Evolutionary conservation across 345 rosid genomes (phyloP), one percentile per base, ranked within the genome.

Genomic region (Eutrema heterophyllum): DNA sequence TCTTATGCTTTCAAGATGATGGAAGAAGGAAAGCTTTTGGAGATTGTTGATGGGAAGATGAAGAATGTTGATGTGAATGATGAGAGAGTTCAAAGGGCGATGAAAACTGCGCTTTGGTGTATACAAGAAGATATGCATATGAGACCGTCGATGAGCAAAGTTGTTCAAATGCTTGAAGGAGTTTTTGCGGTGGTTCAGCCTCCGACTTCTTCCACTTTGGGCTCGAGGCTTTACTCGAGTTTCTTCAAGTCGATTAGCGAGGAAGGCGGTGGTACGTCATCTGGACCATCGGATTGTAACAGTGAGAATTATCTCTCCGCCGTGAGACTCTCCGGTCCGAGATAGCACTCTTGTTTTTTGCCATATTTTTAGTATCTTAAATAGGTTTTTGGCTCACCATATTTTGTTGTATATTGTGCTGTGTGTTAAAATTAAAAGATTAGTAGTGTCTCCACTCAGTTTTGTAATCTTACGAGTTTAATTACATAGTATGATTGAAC

Each of bases 151-250:
- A 94, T 94, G 98, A 70, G 81, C 40, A 94, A 82, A 83, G 97
- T 89, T 18, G 92, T 88, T 53, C 97, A 94, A 69, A 94, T 94
- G 98, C 97, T 94, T 14, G 98, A 94, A 85, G 96, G 98, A 14
- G 76, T 94, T 43, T 82, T 66, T 55, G 70, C 71, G 0, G 97
- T 91, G 67, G 73, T 85, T 33, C 76, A 73, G 39, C 97, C 95
- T 1, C 98, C 96, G 4, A 30, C 64, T 10, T 89, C 85, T 7
- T 87, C 93, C 4, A 86, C 89, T 10, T 29, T 91, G 71, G 95
- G 88, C 1, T 75, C 82, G 14, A 89, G 95, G 27, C 81, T 94
- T 45, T 81, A 64, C 54, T 64, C 95, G 0, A 77, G 78, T 29
- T 74, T 85, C 70, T 73, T 78, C 10, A 87, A 72, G 67, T 77